phyloP scores from a whole-genome alignment of 306 rosid genomes.

The Dalbergia cultrata region DNA sequence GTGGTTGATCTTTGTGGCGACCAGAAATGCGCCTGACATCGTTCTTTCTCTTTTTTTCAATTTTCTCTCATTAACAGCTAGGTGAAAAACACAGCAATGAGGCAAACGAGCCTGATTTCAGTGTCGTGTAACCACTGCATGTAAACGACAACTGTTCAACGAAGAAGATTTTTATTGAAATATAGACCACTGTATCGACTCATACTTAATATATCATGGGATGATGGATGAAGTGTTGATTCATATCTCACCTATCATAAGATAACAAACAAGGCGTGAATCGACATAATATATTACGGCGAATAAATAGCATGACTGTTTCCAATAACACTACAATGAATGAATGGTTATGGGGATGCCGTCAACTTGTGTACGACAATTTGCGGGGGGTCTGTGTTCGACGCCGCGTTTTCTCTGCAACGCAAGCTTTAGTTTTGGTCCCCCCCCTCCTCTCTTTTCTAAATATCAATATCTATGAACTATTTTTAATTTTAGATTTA shows the following conservation, averaged over 20 bases:
- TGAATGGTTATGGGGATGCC: too few relatives aligned
- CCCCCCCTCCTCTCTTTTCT: background rate
- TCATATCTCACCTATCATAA: too few relatives aligned
- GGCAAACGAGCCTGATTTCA: background rate
- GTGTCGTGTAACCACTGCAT: background rate
- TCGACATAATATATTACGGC: too few relatives aligned
- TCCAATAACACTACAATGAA: too few relatives aligned
- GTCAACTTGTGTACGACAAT: background rate
- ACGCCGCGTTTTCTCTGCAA: background rate
- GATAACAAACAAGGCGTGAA: too few relatives aligned
- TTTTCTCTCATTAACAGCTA: background rate
- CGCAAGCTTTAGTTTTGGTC: background rate
- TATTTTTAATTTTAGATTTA: too few relatives aligned
- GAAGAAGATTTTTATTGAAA: background rate
- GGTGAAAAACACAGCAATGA: background rate
- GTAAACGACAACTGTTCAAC: background rate
- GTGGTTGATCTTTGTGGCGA: slow-evolving; percentile 3
- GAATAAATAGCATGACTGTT: too few relatives aligned
- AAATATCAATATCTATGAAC: too few relatives aligned
- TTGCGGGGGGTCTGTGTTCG: background rate
- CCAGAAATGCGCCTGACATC: background rate
- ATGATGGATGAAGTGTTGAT: too few relatives aligned
- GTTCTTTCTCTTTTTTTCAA: background rate
- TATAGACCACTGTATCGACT: too few relatives aligned
- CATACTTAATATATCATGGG: too few relatives aligned